Evolutionary conservation across 2,329 filamentous ascomycete species (phyloP), one percentile per base, ranked within the genome.

Genomic region (Pseudogymnoascus destructans): DNA sequence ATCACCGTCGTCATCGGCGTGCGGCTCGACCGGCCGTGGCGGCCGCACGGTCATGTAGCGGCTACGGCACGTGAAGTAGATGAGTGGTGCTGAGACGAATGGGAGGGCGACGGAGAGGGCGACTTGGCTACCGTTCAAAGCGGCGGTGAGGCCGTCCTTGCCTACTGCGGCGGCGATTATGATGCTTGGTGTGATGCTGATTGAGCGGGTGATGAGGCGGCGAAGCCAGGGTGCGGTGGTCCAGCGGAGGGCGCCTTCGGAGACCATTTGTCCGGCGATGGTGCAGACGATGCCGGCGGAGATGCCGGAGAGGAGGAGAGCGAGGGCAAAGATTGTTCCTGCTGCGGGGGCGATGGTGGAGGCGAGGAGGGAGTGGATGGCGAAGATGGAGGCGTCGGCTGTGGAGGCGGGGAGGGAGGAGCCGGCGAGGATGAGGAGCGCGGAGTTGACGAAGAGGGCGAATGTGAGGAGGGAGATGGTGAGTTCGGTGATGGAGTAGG

Each of bases 201-300:
- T 87, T 55, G 79, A 81, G 23, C 89, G 80, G 0, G 89, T 95
- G 55, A 92, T 71, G 3, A 95, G 77, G 9, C 89, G 79, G 2
- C 89, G 84, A 8, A 91, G 66, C 89, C 89, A 95, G 0, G 89
- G 89, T 61, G 77, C 77, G 30, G 91, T 71, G 4, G 73, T 81
- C 86, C 88, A 90, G 52, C 82, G 81, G 46, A 95, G 70, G 61
- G 89, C 87, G 5, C 89, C 89, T 69, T 95, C 89, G 62, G 82
- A 85, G 19, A 95, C 85, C 84, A 95, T 93, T 70, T 95, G 89
- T 0, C 89, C 89, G 0, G 89, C 81, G 64, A 95, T 93, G 1
- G 90, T 95, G 73, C 89, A 95, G 2, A 95, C 85, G 33, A 95
- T 88, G 5, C 89, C 89, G 0, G 89, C 89, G 0, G 84, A 88